These are phyloP conservation scores for Mycena albidolilacea DNA, from an alignment of 768 basidiomycete genomes.

Conservation along the genomic window DNA sequence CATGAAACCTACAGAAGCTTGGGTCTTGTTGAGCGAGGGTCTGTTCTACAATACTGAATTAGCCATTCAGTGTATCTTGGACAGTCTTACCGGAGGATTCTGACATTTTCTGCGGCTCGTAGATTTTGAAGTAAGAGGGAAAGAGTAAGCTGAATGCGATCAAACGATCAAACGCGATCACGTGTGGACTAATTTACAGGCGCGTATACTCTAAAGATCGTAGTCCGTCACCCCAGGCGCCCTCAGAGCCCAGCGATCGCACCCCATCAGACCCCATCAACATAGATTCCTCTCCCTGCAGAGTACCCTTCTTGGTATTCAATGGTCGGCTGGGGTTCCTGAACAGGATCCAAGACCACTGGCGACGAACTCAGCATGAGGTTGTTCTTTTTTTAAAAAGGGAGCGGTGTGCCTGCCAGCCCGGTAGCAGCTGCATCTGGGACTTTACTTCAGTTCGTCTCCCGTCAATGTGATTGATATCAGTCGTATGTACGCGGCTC, in stretches of 20 bases:
- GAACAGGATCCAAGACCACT: conserved; percentile 44
- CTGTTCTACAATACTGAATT: conserved; percentile 32
- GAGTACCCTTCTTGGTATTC: conserved; percentile 33
- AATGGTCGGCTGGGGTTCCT: conserved; percentile 36
- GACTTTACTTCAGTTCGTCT: neutral
- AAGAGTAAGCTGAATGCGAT: too few relatives aligned
- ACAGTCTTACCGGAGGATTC: conserved; percentile 28
- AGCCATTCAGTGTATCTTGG: neutral
- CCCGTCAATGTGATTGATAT: conserved; percentile 36
- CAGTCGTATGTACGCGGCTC: conserved; percentile 35
- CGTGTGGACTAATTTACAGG: conserved; percentile 8
- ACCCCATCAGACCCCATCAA: conserved; percentile 38
- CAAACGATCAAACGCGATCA: conserved; percentile 15
- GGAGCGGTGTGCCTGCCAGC: neutral
- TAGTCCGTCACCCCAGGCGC: conserved; percentile 42
- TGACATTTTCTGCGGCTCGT: conserved; percentile 11
- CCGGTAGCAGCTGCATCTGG: conserved; percentile 3
- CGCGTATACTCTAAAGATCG: conserved; percentile 3
- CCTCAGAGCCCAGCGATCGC: conserved; percentile 39
- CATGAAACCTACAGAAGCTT: conserved; percentile 52
- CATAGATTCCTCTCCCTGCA: conserved; percentile 34
- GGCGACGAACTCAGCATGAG: conserved; percentile 37
- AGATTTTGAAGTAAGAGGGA: too few relatives aligned
- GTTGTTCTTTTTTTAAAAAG: too few relatives aligned
- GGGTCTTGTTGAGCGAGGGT: conserved; percentile 31